Evolutionary conservation across 768 basidiomycete genomes (phyloP).

Genomic region (Cystobasidium tubakii): DNA sequence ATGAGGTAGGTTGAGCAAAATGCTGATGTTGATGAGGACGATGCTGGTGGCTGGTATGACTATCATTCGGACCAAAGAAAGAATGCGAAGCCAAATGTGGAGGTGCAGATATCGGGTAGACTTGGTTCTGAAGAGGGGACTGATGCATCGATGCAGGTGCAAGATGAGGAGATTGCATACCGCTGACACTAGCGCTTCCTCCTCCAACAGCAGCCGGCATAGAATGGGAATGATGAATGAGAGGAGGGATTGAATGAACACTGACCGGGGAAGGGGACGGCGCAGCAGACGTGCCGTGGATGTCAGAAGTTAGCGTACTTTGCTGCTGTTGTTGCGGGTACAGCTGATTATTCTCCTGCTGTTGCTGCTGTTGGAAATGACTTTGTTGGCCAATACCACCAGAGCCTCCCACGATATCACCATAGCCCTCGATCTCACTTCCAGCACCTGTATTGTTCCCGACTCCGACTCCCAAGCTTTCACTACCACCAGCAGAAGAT

Average conservation of each 20-base stretch:
- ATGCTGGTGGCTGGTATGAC: not conserved
- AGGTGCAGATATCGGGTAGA: not conserved
- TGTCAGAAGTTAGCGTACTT: not conserved
- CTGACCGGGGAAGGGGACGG: not conserved
- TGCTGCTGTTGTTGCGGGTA: conserved; percentile 16
- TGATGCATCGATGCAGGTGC: not conserved
- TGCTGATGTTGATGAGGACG: not conserved
- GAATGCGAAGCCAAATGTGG: not conserved
- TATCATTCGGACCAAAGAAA: not conserved
- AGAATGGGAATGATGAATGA: not conserved
- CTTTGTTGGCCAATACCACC: no score
- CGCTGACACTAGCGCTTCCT: not conserved
- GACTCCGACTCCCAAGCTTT: no score
- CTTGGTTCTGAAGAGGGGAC: not conserved
- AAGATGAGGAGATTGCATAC: not conserved
- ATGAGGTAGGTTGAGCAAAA: not conserved
- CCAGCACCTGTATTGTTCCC: no score
- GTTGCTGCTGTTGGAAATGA: conserved; percentile 21
- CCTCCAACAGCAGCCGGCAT: not conserved
- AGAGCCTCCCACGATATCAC: not conserved
- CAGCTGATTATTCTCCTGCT: not conserved
- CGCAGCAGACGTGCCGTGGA: not conserved
- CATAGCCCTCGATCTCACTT: not conserved
- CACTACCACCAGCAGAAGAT: not conserved
- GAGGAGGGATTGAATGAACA: not conserved